phyloP scores from a whole-genome alignment of 1,139 yeast genomes.

The Arxiozyma telluris region DNA sequence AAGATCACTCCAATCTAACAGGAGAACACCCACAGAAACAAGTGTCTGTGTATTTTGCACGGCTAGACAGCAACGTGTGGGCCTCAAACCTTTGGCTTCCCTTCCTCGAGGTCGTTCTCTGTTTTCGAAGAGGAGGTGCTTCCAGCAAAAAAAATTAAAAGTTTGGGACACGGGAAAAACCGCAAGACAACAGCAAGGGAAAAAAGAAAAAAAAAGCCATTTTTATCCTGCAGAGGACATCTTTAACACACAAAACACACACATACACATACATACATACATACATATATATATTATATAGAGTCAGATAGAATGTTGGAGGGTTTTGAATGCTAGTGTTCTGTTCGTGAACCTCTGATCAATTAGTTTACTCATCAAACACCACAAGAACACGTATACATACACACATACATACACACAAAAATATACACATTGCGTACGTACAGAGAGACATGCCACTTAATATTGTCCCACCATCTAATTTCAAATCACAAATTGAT shows the following conservation, averaged over 20 bases:
- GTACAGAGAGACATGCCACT: constrained; percentile 11
- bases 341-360: neutral
- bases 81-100: neutral
- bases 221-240: too few species aligned
- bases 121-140: neutral
- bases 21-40: neutral
- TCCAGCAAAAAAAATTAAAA: neutral
- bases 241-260: too few species aligned
- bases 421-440: too few species aligned
- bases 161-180: neutral
- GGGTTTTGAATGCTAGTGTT: neutral
- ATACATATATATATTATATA: too few species aligned
- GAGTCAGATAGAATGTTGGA: too few species aligned
- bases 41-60: neutral
- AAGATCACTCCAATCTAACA: neutral
- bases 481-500: constrained; percentile 20
- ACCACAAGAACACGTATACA: neutral
- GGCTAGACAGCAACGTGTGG: neutral
- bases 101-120: neutral
- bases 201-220: neutral
- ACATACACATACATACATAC: neutral
- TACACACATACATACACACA: neutral
- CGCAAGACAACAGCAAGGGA: too few species aligned
- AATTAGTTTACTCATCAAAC: neutral
- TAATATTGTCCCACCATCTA: constrained; percentile 26